Evolutionary conservation across 495 filamentous ascomycete genomes (phyloP).

Genomic region (Xylaria sp.): DNA sequence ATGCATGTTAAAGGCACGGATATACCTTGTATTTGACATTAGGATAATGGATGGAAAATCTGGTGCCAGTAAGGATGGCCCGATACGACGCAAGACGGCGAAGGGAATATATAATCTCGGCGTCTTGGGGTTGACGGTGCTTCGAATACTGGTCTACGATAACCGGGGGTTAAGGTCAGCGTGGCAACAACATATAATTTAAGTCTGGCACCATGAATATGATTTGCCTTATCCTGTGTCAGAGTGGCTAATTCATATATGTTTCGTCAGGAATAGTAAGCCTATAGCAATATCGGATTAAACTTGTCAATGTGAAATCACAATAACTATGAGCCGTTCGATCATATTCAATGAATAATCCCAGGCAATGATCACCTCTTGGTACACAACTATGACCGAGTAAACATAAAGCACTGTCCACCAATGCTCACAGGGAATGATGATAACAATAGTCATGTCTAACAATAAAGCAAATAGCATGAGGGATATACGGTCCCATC

Average conservation of each 20-base stretch:
- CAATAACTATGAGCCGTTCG: neutral
- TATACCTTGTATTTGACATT: neutral
- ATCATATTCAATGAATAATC: neutral
- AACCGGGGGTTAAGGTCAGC: neutral
- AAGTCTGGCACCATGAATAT: neutral
- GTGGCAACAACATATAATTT: neutral
- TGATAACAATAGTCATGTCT: neutral
- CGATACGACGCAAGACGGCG: neutral
- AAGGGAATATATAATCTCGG: too few species aligned
- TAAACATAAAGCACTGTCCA: neutral
- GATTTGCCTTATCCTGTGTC: neutral
- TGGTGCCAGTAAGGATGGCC: neutral
- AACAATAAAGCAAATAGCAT: neutral
- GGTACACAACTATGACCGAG: neutral
- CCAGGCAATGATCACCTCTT: neutral
- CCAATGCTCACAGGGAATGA: neutral
- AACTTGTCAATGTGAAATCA: neutral
- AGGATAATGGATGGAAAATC: neutral
- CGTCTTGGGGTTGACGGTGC: neutral
- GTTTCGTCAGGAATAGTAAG: neutral
- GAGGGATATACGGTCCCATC: neutral
- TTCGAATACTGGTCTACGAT: neutral
- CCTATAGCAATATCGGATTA: neutral
- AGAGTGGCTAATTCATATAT: neutral
- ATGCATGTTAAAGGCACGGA: neutral